Conservation (phyloP, 176 grass and related monocot species). For the Triticum urartu region DNA sequence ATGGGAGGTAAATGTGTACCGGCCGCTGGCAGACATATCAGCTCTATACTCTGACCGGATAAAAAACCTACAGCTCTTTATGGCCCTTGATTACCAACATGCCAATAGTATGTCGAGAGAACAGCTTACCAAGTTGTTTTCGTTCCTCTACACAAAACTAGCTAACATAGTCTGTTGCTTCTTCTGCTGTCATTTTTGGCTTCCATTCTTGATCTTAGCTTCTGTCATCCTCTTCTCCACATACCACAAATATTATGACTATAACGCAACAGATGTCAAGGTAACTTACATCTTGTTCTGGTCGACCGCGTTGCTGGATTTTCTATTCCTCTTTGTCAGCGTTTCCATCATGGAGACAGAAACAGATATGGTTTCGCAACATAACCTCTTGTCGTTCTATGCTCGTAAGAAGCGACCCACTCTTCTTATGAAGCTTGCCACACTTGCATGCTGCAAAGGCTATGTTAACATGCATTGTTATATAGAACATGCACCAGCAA, state of each 20-base stretch:
- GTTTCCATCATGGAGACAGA: rapidly evolving
- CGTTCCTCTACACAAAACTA: background rate
- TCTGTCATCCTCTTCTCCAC: background rate
- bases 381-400: background rate
- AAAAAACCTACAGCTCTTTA: background rate
- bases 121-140: too few species aligned
- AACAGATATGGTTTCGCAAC: background rate
- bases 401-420: background rate
- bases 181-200: background rate
- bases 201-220: background rate
- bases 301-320: background rate
- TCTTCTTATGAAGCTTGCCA: background rate
- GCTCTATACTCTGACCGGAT: background rate
- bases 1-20: background rate
- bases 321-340: rapidly evolving
- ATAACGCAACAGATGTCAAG: background rate
- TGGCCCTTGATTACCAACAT: background rate
- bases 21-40: background rate
- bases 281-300: background rate
- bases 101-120: background rate
- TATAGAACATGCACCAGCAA: rapidly evolving
- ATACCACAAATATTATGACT: background rate
- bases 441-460: background rate
- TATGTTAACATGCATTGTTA: conserved; percentile 1
- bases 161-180: background rate